Base-by-base conservation (phyloP, 805 yeast genomes). In the Zygosaccharomyces bisporus region DNA sequence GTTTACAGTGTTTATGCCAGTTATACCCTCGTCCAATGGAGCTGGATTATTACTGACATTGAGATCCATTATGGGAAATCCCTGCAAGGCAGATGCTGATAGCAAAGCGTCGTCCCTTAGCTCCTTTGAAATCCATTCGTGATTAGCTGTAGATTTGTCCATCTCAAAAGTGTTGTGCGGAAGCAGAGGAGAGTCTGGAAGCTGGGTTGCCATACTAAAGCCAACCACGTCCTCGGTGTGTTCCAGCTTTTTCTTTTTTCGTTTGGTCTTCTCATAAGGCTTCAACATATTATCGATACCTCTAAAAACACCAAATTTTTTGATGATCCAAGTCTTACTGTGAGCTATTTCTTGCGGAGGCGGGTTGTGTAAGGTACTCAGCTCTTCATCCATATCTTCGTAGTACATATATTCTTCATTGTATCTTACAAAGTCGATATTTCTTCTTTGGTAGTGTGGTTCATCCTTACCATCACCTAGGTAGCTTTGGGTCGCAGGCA, bases 281-380 rank as follows among this genome's bases (percentile, higher is more conserved):
- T 57, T 56, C 49, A 62, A 38, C 40, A 56, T 44, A 46, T 52
- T 53, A 27, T 60, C 44, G 0, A 51, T 50, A 0, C 82, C 82
- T 51, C 73, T 74, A 55, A 88, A 86, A 0, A 86, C 93, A 1
- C 95, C 95, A 69, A 87, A 89, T 10, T 93, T 95, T 1, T 95
- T 95, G 34, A 75, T 64, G 4, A 75, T 56, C 65, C 75, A 72
- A 0, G 87, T 81, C 32, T 71, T 69, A 2, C 68, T 70, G 19
- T 68, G 59, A 1, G 58, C 61, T 7, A 75, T 67, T 23, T 65
- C 56, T 3, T 70, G 64, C 14, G 70, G 62, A 25, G 75, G 73
- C 24, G 76, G 73, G 8, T 70, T 55, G 48, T 83, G 82, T n/a
- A 63, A 49, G 16, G 51, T 51, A 13, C 57, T 52, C 17, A 87